Evolutionary conservation across 2,329 filamentous ascomycete species (phyloP), one percentile per base, ranked within the genome.

Genomic region (Coniochaeta ligniaria): DNA sequence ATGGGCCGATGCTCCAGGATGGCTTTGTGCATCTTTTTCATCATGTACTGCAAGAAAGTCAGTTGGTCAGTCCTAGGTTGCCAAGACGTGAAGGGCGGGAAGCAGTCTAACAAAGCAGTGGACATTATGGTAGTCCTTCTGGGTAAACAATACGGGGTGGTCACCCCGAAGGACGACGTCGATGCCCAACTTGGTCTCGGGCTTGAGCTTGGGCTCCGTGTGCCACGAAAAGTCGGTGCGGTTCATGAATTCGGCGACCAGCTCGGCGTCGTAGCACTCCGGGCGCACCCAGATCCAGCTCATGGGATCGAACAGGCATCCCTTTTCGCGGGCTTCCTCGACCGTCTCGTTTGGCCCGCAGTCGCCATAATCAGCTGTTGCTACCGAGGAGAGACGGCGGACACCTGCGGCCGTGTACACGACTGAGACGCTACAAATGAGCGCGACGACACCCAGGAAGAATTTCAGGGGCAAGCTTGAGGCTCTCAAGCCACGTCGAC

Each of bases 1-100:
- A 64, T 59, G 1, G 61, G 63, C 54, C 28, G 28, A 31, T 61
- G 59, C 17, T 60, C 59, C n/a, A 61, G 45, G 12, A 64, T 55
- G n/a, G 61, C 63, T 58, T 60, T 63, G 61, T 61, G 63, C 60
- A 63, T 61, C 52, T 64, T 64, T 38, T 60, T 61, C 61, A 58
- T 60, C 63, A 64, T 64, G 55, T 63, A 64, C 61, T 62, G 38
- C 31, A 14, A 50, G 52, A 9, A 9, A 31, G 9, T 31, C 9
- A 31, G 28, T 14, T 12, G 20, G 28, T 28, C 14, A 56, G 20
- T 9, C 31, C 36, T 45, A 17, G 20, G 20, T 17, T 31, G 28
- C 28, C 9, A 31, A 31, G 28, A 31, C 9, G 9, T 31, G 28
- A 31, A 31, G 28, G 9, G 28, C 28, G 5, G 28, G 28, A 31